Base-by-base conservation (phyloP, 331 rosid species). In the Rosa hybrid region DNA sequence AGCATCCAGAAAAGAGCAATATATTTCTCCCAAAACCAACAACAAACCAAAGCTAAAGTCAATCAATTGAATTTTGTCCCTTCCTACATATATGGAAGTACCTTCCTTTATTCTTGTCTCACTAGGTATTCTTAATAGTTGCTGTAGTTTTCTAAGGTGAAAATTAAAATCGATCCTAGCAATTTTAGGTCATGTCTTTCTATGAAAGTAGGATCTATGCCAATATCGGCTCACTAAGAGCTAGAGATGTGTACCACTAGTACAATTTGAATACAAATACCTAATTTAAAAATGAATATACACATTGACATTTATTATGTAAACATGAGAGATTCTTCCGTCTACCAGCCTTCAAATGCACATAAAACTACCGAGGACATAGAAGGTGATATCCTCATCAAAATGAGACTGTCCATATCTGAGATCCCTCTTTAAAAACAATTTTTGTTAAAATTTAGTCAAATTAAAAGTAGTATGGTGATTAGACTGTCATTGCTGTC, bases 21-120 rank as follows among this genome's bases (percentile, higher is more conserved):
- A 25, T 8, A n/a, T 54, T 13, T 71, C 69, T 7, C 78, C 54
- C 6, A n/a, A 5, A 56, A 57, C 63, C 69, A n/a, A 74, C 17
- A 57, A 44, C 30, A 46, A 75, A 27, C 46, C 53, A 56, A 56
- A 12, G 56, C 71, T 75, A 59, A 57, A 75, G 45, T 75, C 45
- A 8, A 27, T 51, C 79, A 44, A 44, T 57, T 21, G 30, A 27
- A 27, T 27, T 20, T 21, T 8, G 45, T 7, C 71, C 42, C 27
- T 59, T 59, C 70, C 42, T 16, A 30, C 73, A 5, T 20, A 1
- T 42, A 9, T 41, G 53, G 53, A 68, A 68, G 51, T 7, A 67
- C 48, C 48, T 8, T 21, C 18, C 9, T 10, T n/a, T 70, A 12
- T 11, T 44, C 42, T 46, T 71, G 7, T 23, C 6, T 34, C 39